These are phyloP conservation scores for Pseudopithomyces maydicus DNA, from an alignment of 2,329 filamentous ascomycete genomes.

Conservation along the genomic window DNA sequence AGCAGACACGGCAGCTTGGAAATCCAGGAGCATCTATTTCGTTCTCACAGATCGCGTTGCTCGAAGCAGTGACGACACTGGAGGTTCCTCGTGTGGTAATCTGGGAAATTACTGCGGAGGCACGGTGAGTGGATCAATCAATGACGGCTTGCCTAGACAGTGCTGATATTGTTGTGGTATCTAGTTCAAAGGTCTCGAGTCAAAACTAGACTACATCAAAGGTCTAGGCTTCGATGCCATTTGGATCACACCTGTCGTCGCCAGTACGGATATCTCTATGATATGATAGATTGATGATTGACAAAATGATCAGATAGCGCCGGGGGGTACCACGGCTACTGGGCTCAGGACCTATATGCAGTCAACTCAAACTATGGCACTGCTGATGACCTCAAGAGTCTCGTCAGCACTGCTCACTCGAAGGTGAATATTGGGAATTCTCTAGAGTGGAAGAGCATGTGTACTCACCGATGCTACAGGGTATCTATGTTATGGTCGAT, in stretches of 20 bases:
- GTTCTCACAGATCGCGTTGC: constrained; percentile 44
- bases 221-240: constrained; percentile 56
- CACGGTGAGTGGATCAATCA: constrained; percentile 28
- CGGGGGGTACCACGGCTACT: constrained; percentile 58
- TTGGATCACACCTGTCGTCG: constrained; percentile 51
- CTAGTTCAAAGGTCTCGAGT: constrained; percentile 53
- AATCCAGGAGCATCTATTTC: constrained; percentile 45
- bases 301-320: constrained; percentile 38
- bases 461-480: constrained; percentile 22
- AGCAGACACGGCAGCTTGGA: constrained; percentile 41
- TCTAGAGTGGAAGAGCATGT: not conserved
- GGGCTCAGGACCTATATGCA: constrained; percentile 53
- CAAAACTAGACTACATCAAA: constrained; percentile 57
- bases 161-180: not conserved
- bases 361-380: constrained; percentile 58
- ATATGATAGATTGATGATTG: constrained; percentile 16
- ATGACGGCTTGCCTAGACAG: not conserved
- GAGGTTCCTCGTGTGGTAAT: constrained; percentile 35
- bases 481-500: constrained; percentile 57
- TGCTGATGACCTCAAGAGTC: constrained; percentile 51
- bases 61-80: constrained; percentile 37
- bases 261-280: constrained; percentile 31
- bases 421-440: constrained; percentile 42
- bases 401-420: constrained; percentile 53
- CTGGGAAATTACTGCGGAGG: constrained; percentile 55